phyloP scores from a whole-genome alignment of 768 basidiomycete species.

The Sistotremastrum suecicum region DNA sequence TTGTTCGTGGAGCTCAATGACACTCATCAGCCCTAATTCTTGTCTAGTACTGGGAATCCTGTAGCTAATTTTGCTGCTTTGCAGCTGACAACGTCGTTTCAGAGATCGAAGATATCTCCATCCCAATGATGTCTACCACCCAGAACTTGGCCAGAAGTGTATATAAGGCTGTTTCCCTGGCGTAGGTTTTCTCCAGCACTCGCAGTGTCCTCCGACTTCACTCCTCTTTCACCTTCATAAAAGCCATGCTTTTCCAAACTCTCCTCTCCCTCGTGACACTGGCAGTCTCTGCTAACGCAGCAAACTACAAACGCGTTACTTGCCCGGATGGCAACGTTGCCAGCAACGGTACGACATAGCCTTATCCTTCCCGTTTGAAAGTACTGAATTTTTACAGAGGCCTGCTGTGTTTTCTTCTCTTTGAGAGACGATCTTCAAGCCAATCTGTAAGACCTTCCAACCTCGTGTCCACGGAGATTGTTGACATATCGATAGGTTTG shows the following conservation, averaged over 20 bases:
- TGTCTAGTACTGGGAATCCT: too few species aligned
- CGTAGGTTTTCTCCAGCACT: too few species aligned
- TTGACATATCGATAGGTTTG: constrained; percentile 5
- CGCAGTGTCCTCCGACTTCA: too few species aligned
- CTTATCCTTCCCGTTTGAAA: not conserved
- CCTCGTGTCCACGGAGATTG: not conserved
- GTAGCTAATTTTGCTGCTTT: too few species aligned
- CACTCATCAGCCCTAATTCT: too few species aligned
- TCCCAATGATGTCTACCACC: too few species aligned
- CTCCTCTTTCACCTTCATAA: too few species aligned
- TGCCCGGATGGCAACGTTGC: constrained; percentile 6
- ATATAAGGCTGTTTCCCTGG: too few species aligned
- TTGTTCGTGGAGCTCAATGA: too few species aligned
- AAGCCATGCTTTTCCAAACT: constrained; percentile 6
- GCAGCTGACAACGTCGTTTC: too few species aligned
- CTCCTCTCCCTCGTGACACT: constrained; percentile 1
- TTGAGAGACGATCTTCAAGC: constrained; percentile 1
- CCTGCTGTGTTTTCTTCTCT: not conserved
- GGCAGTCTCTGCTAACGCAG: not conserved
- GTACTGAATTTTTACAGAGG: not conserved
- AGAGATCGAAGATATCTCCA: too few species aligned
- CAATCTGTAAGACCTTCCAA: not conserved
- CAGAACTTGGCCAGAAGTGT: too few species aligned
- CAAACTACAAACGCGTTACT: constrained; percentile 1
- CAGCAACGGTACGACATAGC: not conserved